phyloP scores from a whole-genome alignment of 805 yeast species.

The Metschnikowia kunwiensis region DNA sequence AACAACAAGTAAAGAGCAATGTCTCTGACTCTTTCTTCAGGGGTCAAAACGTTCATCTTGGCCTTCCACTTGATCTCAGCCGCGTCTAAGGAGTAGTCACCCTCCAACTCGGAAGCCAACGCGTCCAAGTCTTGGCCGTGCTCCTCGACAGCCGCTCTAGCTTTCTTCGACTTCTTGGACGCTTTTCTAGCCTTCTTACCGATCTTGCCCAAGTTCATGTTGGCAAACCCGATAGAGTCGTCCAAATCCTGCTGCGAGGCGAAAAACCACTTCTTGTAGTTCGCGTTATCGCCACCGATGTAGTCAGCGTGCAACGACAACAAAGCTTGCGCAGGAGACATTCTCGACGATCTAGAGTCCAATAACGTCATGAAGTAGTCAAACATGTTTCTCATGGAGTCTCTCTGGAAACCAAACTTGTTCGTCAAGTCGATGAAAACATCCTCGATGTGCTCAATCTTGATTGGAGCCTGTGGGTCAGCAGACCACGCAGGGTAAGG shows the following conservation, averaged over 20 bases:
- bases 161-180: constrained; percentile 75
- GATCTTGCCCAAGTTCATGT: constrained; percentile 72
- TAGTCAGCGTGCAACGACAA: constrained; percentile 81
- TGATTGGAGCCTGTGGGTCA: constrained; percentile 83
- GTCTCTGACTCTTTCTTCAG: constrained; percentile 79
- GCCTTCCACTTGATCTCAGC: constrained; percentile 90
- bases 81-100: constrained; percentile 76
- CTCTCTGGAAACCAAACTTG: constrained; percentile 88
- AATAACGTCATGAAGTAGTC: constrained; percentile 82
- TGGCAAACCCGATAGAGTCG: constrained; percentile 78
- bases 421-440: constrained; percentile 78
- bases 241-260: constrained; percentile 87
- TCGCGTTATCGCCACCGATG: constrained; percentile 84
- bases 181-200: constrained; percentile 80
- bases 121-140: constrained; percentile 59
- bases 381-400: constrained; percentile 87
- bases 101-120: constrained; percentile 68
- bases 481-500: constrained; percentile 99
- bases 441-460: constrained; percentile 82
- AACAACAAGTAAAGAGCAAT: constrained; percentile 68
- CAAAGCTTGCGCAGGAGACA: constrained; percentile 86
- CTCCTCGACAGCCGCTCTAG: constrained; percentile 65
- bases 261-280: constrained; percentile 84
- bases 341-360: constrained; percentile 82
- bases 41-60: constrained; percentile 65